Conservation (phyloP, 2,329 filamentous ascomycete genomes). For the Akanthomyces muscarius region DNA sequence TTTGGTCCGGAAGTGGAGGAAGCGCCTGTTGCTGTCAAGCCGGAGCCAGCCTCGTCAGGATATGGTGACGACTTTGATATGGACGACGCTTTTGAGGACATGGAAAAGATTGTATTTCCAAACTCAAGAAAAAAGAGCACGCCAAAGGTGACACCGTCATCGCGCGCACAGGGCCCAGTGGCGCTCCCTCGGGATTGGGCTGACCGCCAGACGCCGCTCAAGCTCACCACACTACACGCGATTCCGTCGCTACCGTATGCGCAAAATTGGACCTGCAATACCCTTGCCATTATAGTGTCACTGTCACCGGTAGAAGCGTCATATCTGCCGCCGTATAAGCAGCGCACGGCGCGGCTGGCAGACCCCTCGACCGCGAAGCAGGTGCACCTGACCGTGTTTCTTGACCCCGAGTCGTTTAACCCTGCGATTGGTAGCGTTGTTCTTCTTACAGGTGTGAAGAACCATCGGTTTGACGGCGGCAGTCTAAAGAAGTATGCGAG, state of each 20-base stretch:
- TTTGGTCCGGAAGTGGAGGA: neutral
- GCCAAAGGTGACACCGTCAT: slow-evolving; percentile 14
- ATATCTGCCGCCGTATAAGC: slow-evolving; percentile 45
- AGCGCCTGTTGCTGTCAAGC: neutral
- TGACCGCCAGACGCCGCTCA: slow-evolving; percentile 41
- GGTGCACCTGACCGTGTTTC: slow-evolving; percentile 51
- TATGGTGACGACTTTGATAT: slow-evolving; percentile 20
- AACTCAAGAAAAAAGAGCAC: slow-evolving; percentile 18
- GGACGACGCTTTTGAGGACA: slow-evolving; percentile 35
- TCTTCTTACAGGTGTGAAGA: slow-evolving; percentile 53
- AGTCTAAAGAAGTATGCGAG: slow-evolving; percentile 44
- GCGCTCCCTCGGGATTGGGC: slow-evolving; percentile 40
- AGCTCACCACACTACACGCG: slow-evolving; percentile 46
- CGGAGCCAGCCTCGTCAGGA: neutral
- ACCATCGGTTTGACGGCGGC: slow-evolving; percentile 50
- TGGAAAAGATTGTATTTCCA: slow-evolving; percentile 35
- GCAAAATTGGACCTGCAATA: slow-evolving; percentile 56
- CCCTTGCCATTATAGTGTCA: slow-evolving; percentile 47
- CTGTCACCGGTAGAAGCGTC: slow-evolving; percentile 47
- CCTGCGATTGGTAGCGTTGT: slow-evolving; percentile 47
- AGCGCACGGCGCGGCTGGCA: slow-evolving; percentile 48
- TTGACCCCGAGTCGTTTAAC: slow-evolving; percentile 47
- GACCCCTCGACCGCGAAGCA: slow-evolving; percentile 51
- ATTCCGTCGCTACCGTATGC: slow-evolving; percentile 52
- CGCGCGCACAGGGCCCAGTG: slow-evolving; percentile 24